These are phyloP conservation scores for Trichosporon sp. DNA, from an alignment of 1,284 basidiomycete species.

Conservation along the genomic window DNA sequence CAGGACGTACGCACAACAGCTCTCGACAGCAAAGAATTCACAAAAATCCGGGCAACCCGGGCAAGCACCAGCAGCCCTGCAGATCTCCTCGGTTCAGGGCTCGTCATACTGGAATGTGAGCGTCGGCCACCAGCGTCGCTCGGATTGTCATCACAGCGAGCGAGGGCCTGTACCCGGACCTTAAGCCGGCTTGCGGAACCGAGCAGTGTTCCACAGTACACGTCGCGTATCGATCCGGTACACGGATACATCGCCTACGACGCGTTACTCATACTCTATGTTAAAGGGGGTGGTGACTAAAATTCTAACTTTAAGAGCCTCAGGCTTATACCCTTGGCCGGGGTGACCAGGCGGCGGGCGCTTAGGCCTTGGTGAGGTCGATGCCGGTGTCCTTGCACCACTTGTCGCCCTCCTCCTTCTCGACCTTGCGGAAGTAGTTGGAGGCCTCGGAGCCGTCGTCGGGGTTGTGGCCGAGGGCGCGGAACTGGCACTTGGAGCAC, in stretches of 20 bases:
- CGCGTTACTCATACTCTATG: background rate
- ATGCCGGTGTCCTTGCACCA: background rate
- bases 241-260: background rate
- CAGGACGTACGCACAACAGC: background rate
- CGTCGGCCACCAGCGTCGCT: background rate
- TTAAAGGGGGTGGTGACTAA: background rate
- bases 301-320: background rate
- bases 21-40: background rate
- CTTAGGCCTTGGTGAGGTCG: background rate
- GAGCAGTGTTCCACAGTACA: background rate
- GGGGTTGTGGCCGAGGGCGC: background rate
- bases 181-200: background rate
- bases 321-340: too few species aligned
- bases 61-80: background rate
- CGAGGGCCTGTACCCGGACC: too few species aligned
- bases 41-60: background rate
- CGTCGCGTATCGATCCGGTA: background rate
- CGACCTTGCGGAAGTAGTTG: background rate
- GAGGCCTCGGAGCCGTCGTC: background rate
- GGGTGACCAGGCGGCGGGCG: too few species aligned
- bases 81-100: background rate
- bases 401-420: background rate
- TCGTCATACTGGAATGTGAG: background rate
- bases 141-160: background rate
- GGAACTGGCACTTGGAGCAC: background rate